Base-by-base conservation (phyloP, 169 alveolate genomes). In the Plasmodium knowlesi region DNA sequence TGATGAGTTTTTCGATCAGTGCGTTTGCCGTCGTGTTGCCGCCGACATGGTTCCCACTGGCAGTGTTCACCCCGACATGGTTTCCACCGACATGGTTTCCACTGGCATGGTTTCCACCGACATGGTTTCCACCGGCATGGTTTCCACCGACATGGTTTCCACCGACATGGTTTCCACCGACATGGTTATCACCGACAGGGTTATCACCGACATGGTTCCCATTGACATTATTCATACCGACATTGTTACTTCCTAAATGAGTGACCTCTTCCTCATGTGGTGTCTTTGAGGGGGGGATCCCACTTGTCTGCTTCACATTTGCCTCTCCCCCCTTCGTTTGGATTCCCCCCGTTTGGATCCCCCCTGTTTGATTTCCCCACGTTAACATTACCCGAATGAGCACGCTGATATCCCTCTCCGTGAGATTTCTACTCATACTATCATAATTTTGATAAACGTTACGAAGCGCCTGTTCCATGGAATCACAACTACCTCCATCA, bases 371-470 rank as follows among this genome's bases (percentile, higher is more conserved):
- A 32, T 22, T 61, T 19, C 71, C 72, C 32, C 81, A 41, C 5
- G 71, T 25, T 0, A 88, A 22, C 88, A 78, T 57, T 14, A 90
- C 32, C 50, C 83, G 81, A 46, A 90, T 80, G 32, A 90, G 76
- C 1, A 82, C 50, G 25, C 95, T 74, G 39, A 90, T 43, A 41
- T 90, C 95, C 39, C 54, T 90, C 53, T 90, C 95, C 5, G 95
- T 90, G 6, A 89, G 54, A n/a, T 39, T 79, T 12, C 34, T 37
- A 30, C 37, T 57, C 34, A 90, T 4, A 4, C 34, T 22, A 0
- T 80, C 30, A 37, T 80, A 80, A 19, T 80, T 80, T n/a, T 67
- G 25, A 43, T 71, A 71, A 3, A 28, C 57, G 37, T 25, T 70
- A 25, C 19, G 57, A 5, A 86, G 43, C 30, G 46, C 30, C 25